Evolutionary conservation across 2,329 filamentous ascomycete genomes (phyloP).

Genomic region (Neocucurbitaria cava): DNA sequence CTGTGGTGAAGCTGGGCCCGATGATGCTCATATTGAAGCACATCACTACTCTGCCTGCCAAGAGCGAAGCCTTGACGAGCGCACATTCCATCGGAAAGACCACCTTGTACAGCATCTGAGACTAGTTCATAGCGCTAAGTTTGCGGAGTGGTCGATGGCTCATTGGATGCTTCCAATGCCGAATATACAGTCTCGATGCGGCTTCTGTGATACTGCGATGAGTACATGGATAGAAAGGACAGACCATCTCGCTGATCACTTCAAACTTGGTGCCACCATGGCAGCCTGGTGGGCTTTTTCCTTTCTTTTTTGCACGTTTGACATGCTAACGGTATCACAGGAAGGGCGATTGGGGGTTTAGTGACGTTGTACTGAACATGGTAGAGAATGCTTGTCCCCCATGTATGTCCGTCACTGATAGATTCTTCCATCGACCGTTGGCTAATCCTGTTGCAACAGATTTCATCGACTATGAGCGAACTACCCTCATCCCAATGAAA

Average conservation of each 20-base stretch:
- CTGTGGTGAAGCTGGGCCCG: slow-evolving; percentile 19
- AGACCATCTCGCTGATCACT: slow-evolving; percentile 37
- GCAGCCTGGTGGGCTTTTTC: slow-evolving; percentile 34
- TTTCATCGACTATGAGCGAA: slow-evolving; percentile 28
- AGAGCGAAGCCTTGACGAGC: slow-evolving; percentile 27
- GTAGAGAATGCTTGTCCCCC: slow-evolving; percentile 30
- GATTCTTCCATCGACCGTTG: not conserved
- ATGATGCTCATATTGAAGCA: slow-evolving; percentile 22
- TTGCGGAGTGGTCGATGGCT: slow-evolving; percentile 44
- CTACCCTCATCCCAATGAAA: slow-evolving; percentile 27
- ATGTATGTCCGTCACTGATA: slow-evolving; percentile 11
- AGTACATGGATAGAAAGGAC: slow-evolving; percentile 29
- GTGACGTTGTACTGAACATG: slow-evolving; percentile 16
- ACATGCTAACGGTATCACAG: no score
- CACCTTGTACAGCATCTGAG: slow-evolving; percentile 36
- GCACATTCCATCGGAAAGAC: slow-evolving; percentile 40
- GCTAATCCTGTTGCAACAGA: slow-evolving; percentile 8
- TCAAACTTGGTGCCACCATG: slow-evolving; percentile 32
- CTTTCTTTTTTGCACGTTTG: no score
- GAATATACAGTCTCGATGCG: slow-evolving; percentile 28
- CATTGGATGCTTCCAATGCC: slow-evolving; percentile 34
- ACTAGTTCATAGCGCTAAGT: slow-evolving; percentile 31
- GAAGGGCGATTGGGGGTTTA: slow-evolving; percentile 37
- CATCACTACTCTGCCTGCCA: slow-evolving; percentile 32
- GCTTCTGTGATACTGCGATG: slow-evolving; percentile 31